Conservation (phyloP, 306 rosid species). For the Cucumis sativus region DNA sequence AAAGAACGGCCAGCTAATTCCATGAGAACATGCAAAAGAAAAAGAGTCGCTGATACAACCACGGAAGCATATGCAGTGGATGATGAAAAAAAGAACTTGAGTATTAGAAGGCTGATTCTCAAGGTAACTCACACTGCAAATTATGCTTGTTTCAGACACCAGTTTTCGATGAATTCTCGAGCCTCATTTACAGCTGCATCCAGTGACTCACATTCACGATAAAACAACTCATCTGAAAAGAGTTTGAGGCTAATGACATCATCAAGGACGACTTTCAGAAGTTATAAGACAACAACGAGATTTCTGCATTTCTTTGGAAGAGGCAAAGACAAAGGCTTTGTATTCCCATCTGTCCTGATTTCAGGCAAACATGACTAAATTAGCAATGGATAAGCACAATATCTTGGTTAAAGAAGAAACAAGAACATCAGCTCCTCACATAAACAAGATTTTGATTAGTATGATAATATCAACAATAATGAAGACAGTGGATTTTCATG, state of each 20-base stretch:
- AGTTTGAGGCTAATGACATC: conserved; percentile 43
- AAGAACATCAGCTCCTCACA: neutral
- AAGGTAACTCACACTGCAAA: conserved; percentile 44
- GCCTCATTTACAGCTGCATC: conserved; percentile 56
- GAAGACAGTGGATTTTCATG: neutral
- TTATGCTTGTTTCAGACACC: conserved; percentile 66
- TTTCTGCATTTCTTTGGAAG: conserved; percentile 50
- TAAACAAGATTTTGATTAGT: neutral
- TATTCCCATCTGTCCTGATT: conserved; percentile 53
- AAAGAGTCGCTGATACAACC: no score
- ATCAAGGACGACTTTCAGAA: conserved; percentile 67
- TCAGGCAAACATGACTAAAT: neutral
- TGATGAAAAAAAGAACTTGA: neutral
- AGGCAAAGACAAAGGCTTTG: conserved; percentile 41
- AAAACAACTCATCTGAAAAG: conserved; percentile 33
- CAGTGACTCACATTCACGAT: conserved; percentile 58
- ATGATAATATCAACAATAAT: neutral
- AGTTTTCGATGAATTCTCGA: conserved; percentile 61
- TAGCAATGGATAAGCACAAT: neutral
- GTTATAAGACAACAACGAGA: conserved; percentile 52
- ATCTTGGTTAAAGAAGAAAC: neutral
- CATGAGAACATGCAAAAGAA: no score
- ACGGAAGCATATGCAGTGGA: neutral
- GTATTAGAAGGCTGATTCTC: neutral
- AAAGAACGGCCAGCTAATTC: neutral